Evolutionary conservation across 345 rosid species (phyloP).

Genomic region (Camelina laxa): DNA sequence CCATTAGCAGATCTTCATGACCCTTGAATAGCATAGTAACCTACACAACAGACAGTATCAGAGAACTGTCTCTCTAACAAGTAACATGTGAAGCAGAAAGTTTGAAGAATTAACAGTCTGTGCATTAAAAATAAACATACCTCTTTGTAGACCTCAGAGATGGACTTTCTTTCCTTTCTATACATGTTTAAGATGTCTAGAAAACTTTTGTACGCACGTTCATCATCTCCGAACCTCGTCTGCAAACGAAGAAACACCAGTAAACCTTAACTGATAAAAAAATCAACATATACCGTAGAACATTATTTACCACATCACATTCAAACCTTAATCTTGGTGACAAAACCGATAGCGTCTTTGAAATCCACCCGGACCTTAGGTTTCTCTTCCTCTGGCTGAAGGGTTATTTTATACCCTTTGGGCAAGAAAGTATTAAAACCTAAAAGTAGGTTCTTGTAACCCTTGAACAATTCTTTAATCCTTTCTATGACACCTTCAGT

Average conservation of each 20-base stretch:
- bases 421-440: slow-evolving; percentile 98
- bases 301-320: slow-evolving; percentile 18
- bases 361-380: slow-evolving; percentile 78
- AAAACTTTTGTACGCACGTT: slow-evolving; percentile 85
- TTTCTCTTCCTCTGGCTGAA: slow-evolving; percentile 65
- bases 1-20: slow-evolving; percentile 79
- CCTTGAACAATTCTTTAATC: slow-evolving; percentile 90
- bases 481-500: slow-evolving; percentile 84
- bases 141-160: slow-evolving; percentile 81
- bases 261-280: slow-evolving; percentile 18
- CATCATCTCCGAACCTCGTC: slow-evolving; percentile 88
- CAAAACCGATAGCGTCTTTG: slow-evolving; percentile 86
- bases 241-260: slow-evolving; percentile 44
- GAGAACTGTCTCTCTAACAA: slow-evolving; percentile 22
- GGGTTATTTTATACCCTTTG: slow-evolving; percentile 78
- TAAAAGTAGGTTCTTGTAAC: slow-evolving; percentile 74
- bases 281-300: slow-evolving; percentile 17
- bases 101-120: slow-evolving; percentile 15
- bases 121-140: slow-evolving; percentile 47
- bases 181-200: slow-evolving; percentile 90
- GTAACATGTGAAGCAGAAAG: slow-evolving; percentile 18
- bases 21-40: slow-evolving; percentile 80
- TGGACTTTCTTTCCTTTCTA: slow-evolving; percentile 82
- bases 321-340: slow-evolving; percentile 83
- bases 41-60: slow-evolving; percentile 48